A percentile compares a stretch with the other conserved stretches of the same genome.
These are phyloP conservation scores for Alternaria alternata DNA, from an alignment of 2,329 filamentous ascomycete species.

Conservation along the genomic window DNA sequence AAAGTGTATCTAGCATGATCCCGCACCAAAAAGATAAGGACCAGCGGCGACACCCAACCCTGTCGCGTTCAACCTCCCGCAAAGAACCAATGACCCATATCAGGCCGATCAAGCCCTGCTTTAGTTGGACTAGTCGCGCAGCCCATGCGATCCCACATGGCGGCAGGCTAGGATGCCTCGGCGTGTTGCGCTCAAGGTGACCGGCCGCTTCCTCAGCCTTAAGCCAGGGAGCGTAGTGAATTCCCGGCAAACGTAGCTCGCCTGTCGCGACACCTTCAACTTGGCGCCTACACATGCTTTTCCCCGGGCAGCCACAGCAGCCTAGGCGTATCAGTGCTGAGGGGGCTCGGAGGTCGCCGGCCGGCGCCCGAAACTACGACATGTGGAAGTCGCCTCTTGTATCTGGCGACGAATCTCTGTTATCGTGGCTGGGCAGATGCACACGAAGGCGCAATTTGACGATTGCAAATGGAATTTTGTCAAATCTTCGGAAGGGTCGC, in stretches of 20 bases:
- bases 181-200: slow-evolving; percentile 10
- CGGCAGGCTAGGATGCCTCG: slow-evolving; percentile 13
- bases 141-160: slow-evolving; percentile 17
- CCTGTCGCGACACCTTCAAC: slow-evolving; percentile 7
- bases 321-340: slow-evolving; percentile 1
- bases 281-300: slow-evolving; percentile 11
- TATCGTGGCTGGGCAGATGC: slow-evolving; percentile 13
- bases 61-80: slow-evolving; percentile 11
- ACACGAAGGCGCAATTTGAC: slow-evolving; percentile 9
- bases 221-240: slow-evolving; percentile 9
- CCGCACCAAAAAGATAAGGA: slow-evolving; percentile 47
- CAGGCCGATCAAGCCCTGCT: slow-evolving; percentile 15
- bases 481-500: slow-evolving; percentile 7
- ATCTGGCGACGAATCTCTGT: slow-evolving; percentile 15
- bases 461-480: slow-evolving; percentile 22
- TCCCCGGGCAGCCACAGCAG: slow-evolving; percentile 9
- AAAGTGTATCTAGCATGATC: slow-evolving; percentile 33
- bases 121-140: slow-evolving; percentile 10
- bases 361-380: neutral
- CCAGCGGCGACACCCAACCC: slow-evolving; percentile 27
- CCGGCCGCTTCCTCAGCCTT: slow-evolving; percentile 10
- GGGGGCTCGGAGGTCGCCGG: slow-evolving; percentile 15
- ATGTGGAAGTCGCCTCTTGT: slow-evolving; percentile 15
- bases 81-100: slow-evolving; percentile 17
- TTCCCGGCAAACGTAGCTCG: slow-evolving; percentile 7